A percentile compares a stretch with the other conserved stretches of the same genome.
phyloP scores from a whole-genome alignment of 2,329 filamentous ascomycete genomes.

The Fusarium hainanense region DNA sequence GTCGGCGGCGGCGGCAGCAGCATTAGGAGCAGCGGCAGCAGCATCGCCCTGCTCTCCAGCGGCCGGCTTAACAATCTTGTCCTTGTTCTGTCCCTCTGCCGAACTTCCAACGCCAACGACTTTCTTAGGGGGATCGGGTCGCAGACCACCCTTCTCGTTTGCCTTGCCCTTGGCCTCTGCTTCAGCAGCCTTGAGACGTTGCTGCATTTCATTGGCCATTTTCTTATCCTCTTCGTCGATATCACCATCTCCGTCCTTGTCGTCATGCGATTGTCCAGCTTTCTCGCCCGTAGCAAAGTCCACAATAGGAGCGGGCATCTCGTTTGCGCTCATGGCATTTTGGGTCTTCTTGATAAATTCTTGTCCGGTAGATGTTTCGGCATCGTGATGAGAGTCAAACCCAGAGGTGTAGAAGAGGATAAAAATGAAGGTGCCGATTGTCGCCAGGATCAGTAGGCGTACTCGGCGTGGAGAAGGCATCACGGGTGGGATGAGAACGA shows the following conservation, averaged over 20 bases:
- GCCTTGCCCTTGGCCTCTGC: constrained; percentile 75
- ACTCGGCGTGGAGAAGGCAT: constrained; percentile 80
- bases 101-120: constrained; percentile 70
- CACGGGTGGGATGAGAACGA: constrained; percentile 30
- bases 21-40: constrained; percentile 9
- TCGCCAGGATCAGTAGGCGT: constrained; percentile 72
- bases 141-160: constrained; percentile 72
- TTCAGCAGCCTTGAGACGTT: constrained; percentile 75
- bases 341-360: constrained; percentile 72
- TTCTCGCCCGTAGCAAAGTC: constrained; percentile 54
- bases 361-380: constrained; percentile 56
- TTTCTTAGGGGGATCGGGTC: constrained; percentile 67
- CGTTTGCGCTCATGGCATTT: constrained; percentile 60
- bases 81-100: constrained; percentile 60
- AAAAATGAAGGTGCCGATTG: constrained; percentile 72
- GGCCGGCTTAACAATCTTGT: constrained; percentile 55
- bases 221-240: constrained; percentile 67
- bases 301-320: constrained; percentile 53
- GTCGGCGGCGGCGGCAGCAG: constrained; percentile 20
- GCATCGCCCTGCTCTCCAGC: constrained; percentile 28
- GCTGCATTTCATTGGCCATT: constrained; percentile 63
- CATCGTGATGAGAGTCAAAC: constrained; percentile 62
- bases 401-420: constrained; percentile 79
- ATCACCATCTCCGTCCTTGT: constrained; percentile 66
- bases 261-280: constrained; percentile 55